Base-by-base conservation (phyloP, 148 eudicot species). In the Oxyria digyna region DNA sequence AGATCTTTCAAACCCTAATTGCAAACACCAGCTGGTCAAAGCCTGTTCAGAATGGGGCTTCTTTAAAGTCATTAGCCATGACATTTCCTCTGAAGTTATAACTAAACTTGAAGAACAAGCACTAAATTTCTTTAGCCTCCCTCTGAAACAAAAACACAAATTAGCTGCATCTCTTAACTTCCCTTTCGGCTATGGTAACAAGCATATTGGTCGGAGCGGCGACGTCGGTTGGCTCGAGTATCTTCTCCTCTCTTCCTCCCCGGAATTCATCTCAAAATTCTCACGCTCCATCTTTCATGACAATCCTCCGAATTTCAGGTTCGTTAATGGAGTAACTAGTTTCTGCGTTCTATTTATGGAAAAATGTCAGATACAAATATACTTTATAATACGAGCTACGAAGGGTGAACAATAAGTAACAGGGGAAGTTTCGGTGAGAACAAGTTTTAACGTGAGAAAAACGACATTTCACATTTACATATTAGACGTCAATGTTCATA, bases 141-240 rank as follows among this genome's bases (percentile, higher is more conserved):
- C 85, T 0, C 71, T 67, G 3, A 40, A 42, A 1, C 78, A 78
- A 3, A 91, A 91, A 62, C 82, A 86, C 8, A 76, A 67, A 37
- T 75, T 79, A 0, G 79, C 80, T 0, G 80, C 80, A 0, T 73
- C 80, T 20, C 74, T 85, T 38, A 2, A 5, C 0, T 72, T 66
- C 33, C 89, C 94, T 0, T 83, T 79, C 62, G 97, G 91, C 5
- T 91, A 91, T 71, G 96, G 91, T 0, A 86, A 77, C 80, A 85
- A 79, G 65, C 80, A n/a, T 12, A 88, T 91, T 69, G 91, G 95
- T 0, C 73, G 24, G 5, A 91, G 83, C 64, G 95, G 97, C 3
- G 97, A 91, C 35, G 77, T 86, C 55, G 97, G 97, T 50, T 91
- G 95, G 97, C 55, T 91, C 64, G 97, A 91, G 54, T 91, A 84